These are phyloP conservation scores for Puccinia coronata DNA, from an alignment of 1,284 basidiomycete species.

Conservation along the genomic window DNA sequence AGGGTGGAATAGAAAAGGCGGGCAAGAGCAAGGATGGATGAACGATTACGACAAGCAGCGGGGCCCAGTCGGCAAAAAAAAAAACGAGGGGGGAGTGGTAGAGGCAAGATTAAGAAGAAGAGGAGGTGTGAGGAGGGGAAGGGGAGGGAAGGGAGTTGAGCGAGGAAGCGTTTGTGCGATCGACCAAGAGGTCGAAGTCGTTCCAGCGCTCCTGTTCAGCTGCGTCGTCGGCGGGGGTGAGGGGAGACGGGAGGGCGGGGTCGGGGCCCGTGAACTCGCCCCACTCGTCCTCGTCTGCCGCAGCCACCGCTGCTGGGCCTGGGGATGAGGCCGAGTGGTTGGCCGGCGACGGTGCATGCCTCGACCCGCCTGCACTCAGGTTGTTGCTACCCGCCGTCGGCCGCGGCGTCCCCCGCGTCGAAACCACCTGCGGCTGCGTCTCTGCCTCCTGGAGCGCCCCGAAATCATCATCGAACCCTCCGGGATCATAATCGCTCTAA, in stretches of 20 bases:
- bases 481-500: not conserved
- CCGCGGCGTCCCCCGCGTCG: not conserved
- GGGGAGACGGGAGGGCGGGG: not conserved
- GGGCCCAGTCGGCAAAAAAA: not conserved
- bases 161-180: not conserved
- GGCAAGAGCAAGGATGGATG: too few relatives aligned
- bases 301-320: not conserved
- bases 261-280: conserved; percentile 30
- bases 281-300: conserved; percentile 42
- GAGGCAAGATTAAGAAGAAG: not conserved
- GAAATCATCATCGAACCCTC: conserved; percentile 46
- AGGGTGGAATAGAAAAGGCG: too few relatives aligned
- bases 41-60: too few relatives aligned
- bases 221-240: not conserved
- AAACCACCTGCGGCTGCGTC: too few relatives aligned
- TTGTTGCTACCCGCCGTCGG: not conserved
- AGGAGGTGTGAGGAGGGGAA: not conserved
- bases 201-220: conserved; percentile 21
- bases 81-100: not conserved
- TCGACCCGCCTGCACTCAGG: not conserved
- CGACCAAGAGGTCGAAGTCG: conserved; percentile 26
- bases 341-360: not conserved
- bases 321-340: not conserved
- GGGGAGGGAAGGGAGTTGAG: too few relatives aligned
- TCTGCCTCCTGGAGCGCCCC: not conserved